Evolutionary conservation across 179 eudicot species (phyloP).

Genomic region (Drosera spatulata): DNA sequence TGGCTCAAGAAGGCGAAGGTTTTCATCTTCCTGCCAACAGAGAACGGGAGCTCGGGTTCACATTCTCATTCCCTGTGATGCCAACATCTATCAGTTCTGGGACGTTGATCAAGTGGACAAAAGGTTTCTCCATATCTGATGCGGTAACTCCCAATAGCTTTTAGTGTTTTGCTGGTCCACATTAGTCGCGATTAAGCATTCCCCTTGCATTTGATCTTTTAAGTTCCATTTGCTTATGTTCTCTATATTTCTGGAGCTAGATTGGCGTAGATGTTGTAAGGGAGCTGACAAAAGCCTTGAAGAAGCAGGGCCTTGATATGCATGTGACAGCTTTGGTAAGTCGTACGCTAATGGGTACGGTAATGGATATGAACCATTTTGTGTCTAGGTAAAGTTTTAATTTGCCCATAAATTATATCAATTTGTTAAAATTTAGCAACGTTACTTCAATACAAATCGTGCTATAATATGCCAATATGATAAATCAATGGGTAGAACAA

Average conservation of each 20-base stretch:
- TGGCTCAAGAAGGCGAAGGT: slow-evolving; percentile 39
- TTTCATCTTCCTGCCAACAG: slow-evolving; percentile 35
- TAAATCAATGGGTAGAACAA: too few species aligned
- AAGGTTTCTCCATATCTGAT: slow-evolving; percentile 44
- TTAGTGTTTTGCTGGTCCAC: not conserved
- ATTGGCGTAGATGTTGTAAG: slow-evolving; percentile 48
- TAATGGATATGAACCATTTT: too few species aligned
- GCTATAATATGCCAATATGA: too few species aligned
- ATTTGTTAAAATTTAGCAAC: too few species aligned
- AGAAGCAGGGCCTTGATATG: slow-evolving; percentile 32
- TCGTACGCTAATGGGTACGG: not conserved
- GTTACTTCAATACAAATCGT: too few species aligned
- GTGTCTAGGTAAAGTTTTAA: too few species aligned
- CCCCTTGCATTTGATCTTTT: slow-evolving; percentile 30
- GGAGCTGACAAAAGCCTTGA: slow-evolving; percentile 39
- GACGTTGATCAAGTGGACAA: slow-evolving; percentile 53
- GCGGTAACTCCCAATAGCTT: slow-evolving; percentile 15
- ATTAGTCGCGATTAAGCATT: slow-evolving; percentile 14
- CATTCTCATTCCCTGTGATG: slow-evolving; percentile 69
- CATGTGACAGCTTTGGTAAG: slow-evolving; percentile 57
- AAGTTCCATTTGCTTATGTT: too few species aligned
- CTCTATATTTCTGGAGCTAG: slow-evolving; percentile 6
- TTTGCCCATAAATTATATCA: too few species aligned
- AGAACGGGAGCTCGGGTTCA: slow-evolving; percentile 69
- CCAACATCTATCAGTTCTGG: slow-evolving; percentile 41